Conservation (phyloP, 2,329 filamentous ascomycete genomes). For the Beauveria scarabaeidicola region DNA sequence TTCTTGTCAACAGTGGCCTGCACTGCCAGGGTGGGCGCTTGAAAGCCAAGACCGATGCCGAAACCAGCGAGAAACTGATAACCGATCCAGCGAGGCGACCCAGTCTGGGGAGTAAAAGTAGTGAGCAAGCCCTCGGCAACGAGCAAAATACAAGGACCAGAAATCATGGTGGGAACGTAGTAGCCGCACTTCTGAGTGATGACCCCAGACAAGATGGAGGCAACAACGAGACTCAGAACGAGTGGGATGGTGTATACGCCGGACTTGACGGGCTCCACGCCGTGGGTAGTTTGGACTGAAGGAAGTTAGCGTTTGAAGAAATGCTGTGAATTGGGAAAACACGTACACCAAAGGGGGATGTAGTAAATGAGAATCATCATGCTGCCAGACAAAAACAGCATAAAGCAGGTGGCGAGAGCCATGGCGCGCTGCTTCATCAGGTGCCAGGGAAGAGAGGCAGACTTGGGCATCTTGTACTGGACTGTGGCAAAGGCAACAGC, state of each 20-base stretch:
- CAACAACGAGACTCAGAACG: constrained; percentile 45
- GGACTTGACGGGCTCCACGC: constrained; percentile 42
- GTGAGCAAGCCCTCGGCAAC: constrained; percentile 49
- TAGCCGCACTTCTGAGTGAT: constrained; percentile 48
- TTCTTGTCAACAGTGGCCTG: constrained; percentile 44
- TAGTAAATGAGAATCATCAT: constrained; percentile 50
- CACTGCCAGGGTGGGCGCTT: constrained; percentile 47
- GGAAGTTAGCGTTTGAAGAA: background rate
- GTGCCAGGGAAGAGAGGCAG: constrained; percentile 47
- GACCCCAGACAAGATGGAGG: constrained; percentile 39
- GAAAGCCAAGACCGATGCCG: constrained; percentile 51
- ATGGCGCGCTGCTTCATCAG: constrained; percentile 50
- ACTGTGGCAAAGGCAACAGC: constrained; percentile 40
- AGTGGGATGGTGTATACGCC: constrained; percentile 50
- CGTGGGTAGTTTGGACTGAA: constrained; percentile 47
- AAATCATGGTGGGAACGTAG: constrained; percentile 49
- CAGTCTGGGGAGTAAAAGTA: constrained; percentile 40
- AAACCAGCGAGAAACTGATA: constrained; percentile 52
- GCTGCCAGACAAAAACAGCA: constrained; percentile 37
- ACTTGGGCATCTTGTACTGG: constrained; percentile 45
- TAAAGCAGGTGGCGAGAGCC: constrained; percentile 36
- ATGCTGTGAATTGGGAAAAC: background rate
- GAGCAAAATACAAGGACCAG: constrained; percentile 40
- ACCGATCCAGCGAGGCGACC: constrained; percentile 47
- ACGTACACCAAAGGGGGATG: constrained; percentile 47